Evolutionary conservation across 2,329 filamentous ascomycete species (phyloP), one percentile per base, ranked within the genome.

Genomic region (Emergomyces africanus): DNA sequence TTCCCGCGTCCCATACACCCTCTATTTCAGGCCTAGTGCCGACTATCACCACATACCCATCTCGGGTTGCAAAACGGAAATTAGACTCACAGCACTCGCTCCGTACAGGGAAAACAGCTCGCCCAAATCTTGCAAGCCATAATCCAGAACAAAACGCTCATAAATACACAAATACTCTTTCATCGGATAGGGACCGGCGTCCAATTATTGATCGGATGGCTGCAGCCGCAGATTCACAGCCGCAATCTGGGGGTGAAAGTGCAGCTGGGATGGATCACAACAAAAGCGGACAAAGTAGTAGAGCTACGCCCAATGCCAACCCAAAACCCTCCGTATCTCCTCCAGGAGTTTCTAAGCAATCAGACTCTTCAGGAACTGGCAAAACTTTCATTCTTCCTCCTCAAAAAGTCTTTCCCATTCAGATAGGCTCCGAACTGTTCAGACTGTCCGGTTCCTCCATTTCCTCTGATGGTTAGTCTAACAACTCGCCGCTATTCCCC

Each of bases 351-450:
- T 42, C 39, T 23, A 55, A 44, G 15, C 20, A 42, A 15, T 37
- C 37, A 2, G 37, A 55, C 28, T 25, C 23, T 42, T 55, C 53
- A 18, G 37, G 18, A 44, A 55, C 4, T 18, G 23, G 20, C n/a
- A 58, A 51, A 58, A 53, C 50, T 9, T 50, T 33, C 33, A 58
- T 57, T 48, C 60, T 85, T 9, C 83, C 83, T 3, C 71, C 77
- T 1, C 80, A 83, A 55, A 83, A 83, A 68, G 82, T 87, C 3
- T 88, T 88, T 66, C 81, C 85, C 0, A 86, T 88, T 59, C 85
- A 88, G 69, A 84, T 88, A 61, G 85, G 85, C 3, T 83, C 82
- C 3, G 81, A 85, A 66, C 69, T 87, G n/a, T 88, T 88, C 70
- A 78, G 82, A 61, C 72, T 88, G 53, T 87, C 84, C 10, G 85